phyloP scores from a whole-genome alignment of 2,329 filamentous ascomycete genomes.

The Fusarium kyushuense region DNA sequence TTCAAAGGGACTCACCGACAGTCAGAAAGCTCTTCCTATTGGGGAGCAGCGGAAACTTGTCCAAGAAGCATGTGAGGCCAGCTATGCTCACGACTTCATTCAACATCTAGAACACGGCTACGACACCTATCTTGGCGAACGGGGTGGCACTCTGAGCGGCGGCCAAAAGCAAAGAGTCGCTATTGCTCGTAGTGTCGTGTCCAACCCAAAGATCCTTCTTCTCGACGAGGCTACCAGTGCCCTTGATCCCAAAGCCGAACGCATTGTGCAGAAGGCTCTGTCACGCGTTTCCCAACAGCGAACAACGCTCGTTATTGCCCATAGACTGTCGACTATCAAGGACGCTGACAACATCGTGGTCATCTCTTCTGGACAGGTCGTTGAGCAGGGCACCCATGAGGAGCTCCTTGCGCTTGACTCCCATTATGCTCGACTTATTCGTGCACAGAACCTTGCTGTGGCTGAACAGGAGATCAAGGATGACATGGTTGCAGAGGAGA shows the following conservation, averaged over 20 bases:
- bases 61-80: conserved; percentile 36
- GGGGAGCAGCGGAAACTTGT: conserved; percentile 19
- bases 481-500: not conserved
- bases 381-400: conserved; percentile 43
- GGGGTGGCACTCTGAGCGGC: conserved; percentile 53
- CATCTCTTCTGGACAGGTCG: conserved; percentile 34
- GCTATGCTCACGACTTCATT: conserved; percentile 46
- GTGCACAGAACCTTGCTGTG: conserved; percentile 33
- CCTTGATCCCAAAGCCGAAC: conserved; percentile 55
- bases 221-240: conserved; percentile 75
- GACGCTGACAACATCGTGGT: conserved; percentile 48
- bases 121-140: conserved; percentile 42
- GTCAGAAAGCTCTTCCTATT: conserved; percentile 4
- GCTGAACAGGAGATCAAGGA: not conserved
- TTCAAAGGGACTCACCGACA: conserved; percentile 37
- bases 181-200: conserved; percentile 72
- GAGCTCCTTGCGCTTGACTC: conserved; percentile 25
- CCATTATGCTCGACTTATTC: conserved; percentile 40
- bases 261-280: conserved; percentile 65
- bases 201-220: conserved; percentile 69
- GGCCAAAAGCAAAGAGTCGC: conserved; percentile 74
- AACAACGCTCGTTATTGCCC: conserved; percentile 73
- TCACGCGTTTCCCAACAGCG: conserved; percentile 63
- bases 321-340: conserved; percentile 58
- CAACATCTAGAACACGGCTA: conserved; percentile 37